Evolutionary conservation across 2,329 filamentous ascomycete species (phyloP).

Genomic region (Orbilia blumenaviensis): DNA sequence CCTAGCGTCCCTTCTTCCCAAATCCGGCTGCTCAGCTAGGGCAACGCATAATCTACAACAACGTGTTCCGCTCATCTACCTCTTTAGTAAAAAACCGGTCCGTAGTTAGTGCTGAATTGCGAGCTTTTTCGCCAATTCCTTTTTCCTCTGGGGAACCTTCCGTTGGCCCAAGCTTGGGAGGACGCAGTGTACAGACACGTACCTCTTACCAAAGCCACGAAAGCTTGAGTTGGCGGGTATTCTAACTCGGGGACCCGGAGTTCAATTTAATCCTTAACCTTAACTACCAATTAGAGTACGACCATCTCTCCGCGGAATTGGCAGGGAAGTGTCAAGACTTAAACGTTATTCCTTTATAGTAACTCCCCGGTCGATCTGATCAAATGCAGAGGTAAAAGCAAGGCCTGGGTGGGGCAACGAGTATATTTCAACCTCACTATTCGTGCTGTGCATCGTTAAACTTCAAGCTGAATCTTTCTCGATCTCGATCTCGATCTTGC

Average conservation of each 20-base stretch:
- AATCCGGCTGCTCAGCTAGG: background rate
- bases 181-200: background rate
- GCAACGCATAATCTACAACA: conserved; percentile 43
- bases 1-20: background rate
- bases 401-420: no score
- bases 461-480: background rate
- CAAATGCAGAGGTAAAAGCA: background rate
- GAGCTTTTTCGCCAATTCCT: conserved; percentile 35
- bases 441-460: background rate
- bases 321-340: background rate
- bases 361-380: background rate
- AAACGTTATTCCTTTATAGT: background rate
- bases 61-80: background rate
- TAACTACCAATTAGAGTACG: background rate
- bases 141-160: background rate
- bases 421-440: no score
- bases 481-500: background rate
- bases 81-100: no score
- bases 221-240: conserved; percentile 1
- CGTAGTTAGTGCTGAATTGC: conserved; percentile 34
- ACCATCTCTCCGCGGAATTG: background rate
- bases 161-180: background rate
- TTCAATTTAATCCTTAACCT: background rate
- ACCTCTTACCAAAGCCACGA: background rate
- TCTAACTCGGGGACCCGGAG: background rate